Evolutionary conservation across 192 early-diverging fungal species (phyloP), one percentile per base, ranked within the genome.

Genomic region (Entomortierella parvispora): DNA sequence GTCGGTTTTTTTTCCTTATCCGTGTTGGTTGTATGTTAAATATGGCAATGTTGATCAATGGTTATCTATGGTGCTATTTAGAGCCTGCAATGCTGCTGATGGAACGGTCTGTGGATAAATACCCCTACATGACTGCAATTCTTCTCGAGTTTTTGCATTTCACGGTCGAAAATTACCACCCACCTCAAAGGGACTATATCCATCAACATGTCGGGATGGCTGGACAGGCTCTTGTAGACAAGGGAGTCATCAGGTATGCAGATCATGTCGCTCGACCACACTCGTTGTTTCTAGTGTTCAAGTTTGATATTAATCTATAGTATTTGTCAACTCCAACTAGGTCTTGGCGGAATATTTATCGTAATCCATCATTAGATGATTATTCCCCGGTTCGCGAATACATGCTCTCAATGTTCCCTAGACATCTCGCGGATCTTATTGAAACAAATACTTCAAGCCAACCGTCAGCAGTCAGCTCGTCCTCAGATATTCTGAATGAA

Each of bases 51-150:
- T 4, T 45, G 17, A 31, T 9, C 23, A 10, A 20, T 63, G 5
- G 28, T 23, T 23, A 46, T 17, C 43, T 1, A 26, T 33, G 29
- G 1, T 25, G 22, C 37, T 80, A 62, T 20, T 68, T 84, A 78
- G 93, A 94, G 71, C 93, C 93, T 0, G 90, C 87, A 2, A 90
- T 93, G 68, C 79, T 94, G 7, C 77, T 94, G 1, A 91, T 94
- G 83, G 86, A 91, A 54, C 59, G 85, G 22, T 91, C 91, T 0
- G 68, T 86, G 10, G 87, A 91, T 56, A 65, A 81, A 57, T 88
- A 90, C 58, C 72, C 88, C 17, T 90, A 88, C 52, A 75, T 93
- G 37, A 90, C 91, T 0, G 66, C 83, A 8, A 92, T 88, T 44
- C 65, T 93, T 23, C 55, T 94, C 12, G 93, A 94, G 70, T 94